Evolutionary conservation across 1,284 basidiomycete species (phyloP).

Genomic region (Ustilago curta): DNA sequence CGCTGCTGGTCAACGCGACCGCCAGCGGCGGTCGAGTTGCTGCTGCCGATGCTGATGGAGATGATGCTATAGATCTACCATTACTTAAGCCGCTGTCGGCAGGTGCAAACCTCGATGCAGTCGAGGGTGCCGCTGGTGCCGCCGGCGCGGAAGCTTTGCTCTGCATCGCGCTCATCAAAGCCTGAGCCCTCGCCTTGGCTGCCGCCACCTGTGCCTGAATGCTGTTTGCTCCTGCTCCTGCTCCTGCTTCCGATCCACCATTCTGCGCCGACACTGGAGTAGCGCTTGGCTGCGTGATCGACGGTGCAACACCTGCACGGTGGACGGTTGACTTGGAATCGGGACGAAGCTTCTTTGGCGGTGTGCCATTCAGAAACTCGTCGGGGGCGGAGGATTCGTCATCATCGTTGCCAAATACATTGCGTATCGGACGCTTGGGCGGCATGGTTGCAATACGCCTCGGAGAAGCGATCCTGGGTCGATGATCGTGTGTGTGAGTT

Average conservation of each 20-base stretch:
- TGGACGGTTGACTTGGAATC: slow-evolving; percentile 13
- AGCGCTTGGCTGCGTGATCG: slow-evolving; percentile 1
- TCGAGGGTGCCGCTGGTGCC: background rate
- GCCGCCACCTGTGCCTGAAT: slow-evolving; percentile 56
- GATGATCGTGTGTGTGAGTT: background rate
- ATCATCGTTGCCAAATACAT: slow-evolving; percentile 47
- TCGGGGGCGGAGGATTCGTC: slow-evolving; percentile 15
- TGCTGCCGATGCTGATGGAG: background rate
- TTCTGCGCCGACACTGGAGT: slow-evolving; percentile 1
- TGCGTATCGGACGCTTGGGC: slow-evolving; percentile 46
- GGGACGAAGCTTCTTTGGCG: slow-evolving; percentile 35
- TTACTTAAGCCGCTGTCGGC: background rate
- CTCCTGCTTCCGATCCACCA: background rate
- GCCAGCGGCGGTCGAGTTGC: background rate
- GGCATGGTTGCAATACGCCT: slow-evolving; percentile 19
- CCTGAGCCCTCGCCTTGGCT: slow-evolving; percentile 51
- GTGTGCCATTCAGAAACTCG: slow-evolving; percentile 23
- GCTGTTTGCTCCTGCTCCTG: slow-evolving; percentile 11
- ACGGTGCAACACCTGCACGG: slow-evolving; percentile 16
- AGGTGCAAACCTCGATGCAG: slow-evolving; percentile 10
- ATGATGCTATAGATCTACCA: background rate
- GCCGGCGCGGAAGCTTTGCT: slow-evolving; percentile 13
- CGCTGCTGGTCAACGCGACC: background rate
- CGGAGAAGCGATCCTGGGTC: no score
- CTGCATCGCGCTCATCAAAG: slow-evolving; percentile 43